These are phyloP conservation scores for Curvularia sp. DNA, from an alignment of 2,329 filamentous ascomycete genomes.

Conservation along the genomic window DNA sequence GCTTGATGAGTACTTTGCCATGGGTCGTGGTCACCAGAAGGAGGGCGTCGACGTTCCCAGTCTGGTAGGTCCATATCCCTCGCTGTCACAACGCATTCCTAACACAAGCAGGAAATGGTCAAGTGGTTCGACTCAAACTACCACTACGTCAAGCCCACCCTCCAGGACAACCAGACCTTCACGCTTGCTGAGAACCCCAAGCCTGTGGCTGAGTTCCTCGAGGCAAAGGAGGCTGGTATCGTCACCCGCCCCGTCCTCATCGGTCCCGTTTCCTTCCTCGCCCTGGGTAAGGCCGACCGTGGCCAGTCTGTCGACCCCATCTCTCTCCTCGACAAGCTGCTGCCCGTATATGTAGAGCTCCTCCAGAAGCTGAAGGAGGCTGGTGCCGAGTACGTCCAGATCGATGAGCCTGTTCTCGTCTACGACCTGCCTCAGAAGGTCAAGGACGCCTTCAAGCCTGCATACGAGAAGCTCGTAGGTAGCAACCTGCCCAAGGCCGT, in stretches of 20 bases:
- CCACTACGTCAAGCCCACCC: slow-evolving; percentile 99
- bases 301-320: slow-evolving; percentile 92
- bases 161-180: slow-evolving; percentile 97
- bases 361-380: slow-evolving; percentile 92
- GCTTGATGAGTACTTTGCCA: slow-evolving; percentile 98
- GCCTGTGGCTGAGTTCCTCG: slow-evolving; percentile 91
- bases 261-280: slow-evolving; percentile 96
- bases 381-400: slow-evolving; percentile 95
- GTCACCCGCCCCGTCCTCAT: slow-evolving; percentile 91
- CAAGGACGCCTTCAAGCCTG: slow-evolving; percentile 97
- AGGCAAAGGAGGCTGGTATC: slow-evolving; percentile 98
- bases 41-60: slow-evolving; percentile 88
- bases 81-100: slow-evolving; percentile 15
- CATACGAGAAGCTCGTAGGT: slow-evolving; percentile 88
- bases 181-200: slow-evolving; percentile 87
- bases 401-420: slow-evolving; percentile 96
- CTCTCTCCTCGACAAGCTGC: slow-evolving; percentile 87
- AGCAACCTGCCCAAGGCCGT: slow-evolving; percentile 85
- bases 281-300: slow-evolving; percentile 98
- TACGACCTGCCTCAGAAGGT: slow-evolving; percentile 88
- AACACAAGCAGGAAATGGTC: slow-evolving; percentile 80
- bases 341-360: slow-evolving; percentile 94
- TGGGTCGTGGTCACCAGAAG: slow-evolving; percentile 99
- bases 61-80: slow-evolving; percentile 60
- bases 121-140: slow-evolving; percentile 99